Base-by-base conservation (phyloP, 306 rosid genomes). In the Rubus idaeus region DNA sequence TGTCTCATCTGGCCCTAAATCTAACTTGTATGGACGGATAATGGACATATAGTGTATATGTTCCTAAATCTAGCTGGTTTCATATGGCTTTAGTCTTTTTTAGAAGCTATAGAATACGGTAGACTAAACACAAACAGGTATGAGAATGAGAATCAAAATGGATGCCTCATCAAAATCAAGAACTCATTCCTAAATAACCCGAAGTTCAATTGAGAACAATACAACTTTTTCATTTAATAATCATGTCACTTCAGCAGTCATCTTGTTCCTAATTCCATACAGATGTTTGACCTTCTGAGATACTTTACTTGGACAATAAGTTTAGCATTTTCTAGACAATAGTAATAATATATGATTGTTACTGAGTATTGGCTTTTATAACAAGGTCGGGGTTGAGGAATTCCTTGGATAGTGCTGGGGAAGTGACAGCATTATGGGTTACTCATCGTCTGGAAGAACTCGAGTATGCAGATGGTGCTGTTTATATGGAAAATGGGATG, bases 381-480 rank as follows among this genome's bases (percentile, higher is more conserved):
- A 77, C 70, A 77, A 90, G 97, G 77, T 86, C 11, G 97, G 91
- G 70, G 94, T 90, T 89, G 50, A 79, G 94, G 82, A 87, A 83
- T 71, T 77, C 88, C 69, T 68, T 89, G 85, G 83, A 83, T 58
- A 89, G 86, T 46, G 86, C 92, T 63, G 86, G 76, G 73, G 92
- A 88, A 42, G 92, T 92, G 77, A 85, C 96, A 21, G 94, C 97
- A 62, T 80, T 92, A 74, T 89, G 96, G 96, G 97, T 92, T 58
- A 92, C 92, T 42, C 96, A 90, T 89, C 96, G 97, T 73, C 83
- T 90, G 74, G 97, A 92, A 88, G 96, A 92, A 83, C 93, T 90
- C 16, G 87, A 83, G 45, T 82, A 87, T 82, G 96, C 97, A 16
- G 97, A 92, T 79, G 97, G 97, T 58, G 96, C 94, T 78, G 81